Evolutionary conservation across 1,284 basidiomycete species (phyloP).

Genomic region (Ustilago hordei): DNA sequence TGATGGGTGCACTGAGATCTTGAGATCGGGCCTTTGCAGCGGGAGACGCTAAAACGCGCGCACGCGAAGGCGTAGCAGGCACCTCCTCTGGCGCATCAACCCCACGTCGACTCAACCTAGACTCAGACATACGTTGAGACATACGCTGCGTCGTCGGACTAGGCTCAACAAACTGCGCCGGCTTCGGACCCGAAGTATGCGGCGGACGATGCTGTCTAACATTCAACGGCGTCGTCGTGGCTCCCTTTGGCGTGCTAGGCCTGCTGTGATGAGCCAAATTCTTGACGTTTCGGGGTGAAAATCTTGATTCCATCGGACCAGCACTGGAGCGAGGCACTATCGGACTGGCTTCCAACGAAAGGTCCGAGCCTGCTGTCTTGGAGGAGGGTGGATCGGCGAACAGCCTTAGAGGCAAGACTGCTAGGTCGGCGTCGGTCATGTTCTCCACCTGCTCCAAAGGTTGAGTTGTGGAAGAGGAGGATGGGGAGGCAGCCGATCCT

Average conservation of each 20-base stretch:
- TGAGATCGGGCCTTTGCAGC: background rate
- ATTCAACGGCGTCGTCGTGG: slow-evolving; percentile 33
- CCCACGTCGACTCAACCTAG: slow-evolving; percentile 9
- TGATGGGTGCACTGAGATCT: too few species aligned
- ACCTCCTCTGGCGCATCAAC: background rate
- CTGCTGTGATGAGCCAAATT: slow-evolving; percentile 30
- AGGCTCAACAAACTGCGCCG: slow-evolving; percentile 27
- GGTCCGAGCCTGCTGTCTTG: slow-evolving; percentile 7
- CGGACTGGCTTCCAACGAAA: slow-evolving; percentile 30
- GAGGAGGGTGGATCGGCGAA: slow-evolving; percentile 21
- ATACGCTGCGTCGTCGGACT: slow-evolving; percentile 39
- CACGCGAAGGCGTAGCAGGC: slow-evolving; percentile 25
- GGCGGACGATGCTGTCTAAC: slow-evolving; percentile 37
- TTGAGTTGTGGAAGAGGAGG: slow-evolving; percentile 9
- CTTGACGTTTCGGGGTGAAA: slow-evolving; percentile 41
- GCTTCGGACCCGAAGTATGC: slow-evolving; percentile 43
- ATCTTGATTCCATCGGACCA: slow-evolving; percentile 12
- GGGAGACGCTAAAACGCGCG: background rate
- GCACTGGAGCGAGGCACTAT: slow-evolving; percentile 6
- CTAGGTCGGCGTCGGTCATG: slow-evolving; percentile 18
- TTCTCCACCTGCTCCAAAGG: slow-evolving; percentile 14
- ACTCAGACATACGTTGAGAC: slow-evolving; percentile 37
- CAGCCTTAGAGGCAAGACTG: slow-evolving; percentile 26
- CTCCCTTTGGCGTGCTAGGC: slow-evolving; percentile 35
- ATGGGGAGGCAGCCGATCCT: slow-evolving; percentile 32